phyloP scores from a whole-genome alignment of 2,329 filamentous ascomycete species.

The Venturia pyrina region DNA sequence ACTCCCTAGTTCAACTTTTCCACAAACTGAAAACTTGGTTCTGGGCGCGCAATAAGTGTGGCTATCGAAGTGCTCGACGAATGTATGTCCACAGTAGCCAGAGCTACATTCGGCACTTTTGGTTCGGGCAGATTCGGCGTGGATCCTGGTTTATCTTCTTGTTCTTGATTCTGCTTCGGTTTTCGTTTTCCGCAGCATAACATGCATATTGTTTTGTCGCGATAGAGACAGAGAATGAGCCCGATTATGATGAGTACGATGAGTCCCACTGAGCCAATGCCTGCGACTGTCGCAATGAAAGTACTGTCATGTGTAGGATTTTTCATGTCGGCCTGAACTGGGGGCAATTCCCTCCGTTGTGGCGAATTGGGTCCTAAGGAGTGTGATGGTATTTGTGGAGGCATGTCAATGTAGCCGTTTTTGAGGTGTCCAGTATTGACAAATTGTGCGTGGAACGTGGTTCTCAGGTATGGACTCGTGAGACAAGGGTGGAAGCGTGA shows the following conservation, averaged over 20 bases:
- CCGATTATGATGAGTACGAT: conserved; percentile 7
- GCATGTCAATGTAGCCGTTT: neutral
- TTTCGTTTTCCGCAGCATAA: conserved; percentile 5
- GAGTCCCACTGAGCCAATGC: neutral
- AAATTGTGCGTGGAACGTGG: neutral
- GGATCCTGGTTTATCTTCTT: neutral
- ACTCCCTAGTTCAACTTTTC: conserved; percentile 2
- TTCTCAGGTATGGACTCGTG: neutral
- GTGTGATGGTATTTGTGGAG: neutral
- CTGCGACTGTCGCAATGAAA: conserved; percentile 7
- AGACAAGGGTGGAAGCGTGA: neutral
- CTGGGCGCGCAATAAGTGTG: neutral
- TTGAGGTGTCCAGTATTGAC: neutral
- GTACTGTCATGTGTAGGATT: conserved; percentile 9
- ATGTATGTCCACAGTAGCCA: neutral
- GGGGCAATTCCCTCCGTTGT: neutral
- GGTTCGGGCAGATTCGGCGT: neutral
- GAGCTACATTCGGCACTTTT: neutral
- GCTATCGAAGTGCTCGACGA: neutral
- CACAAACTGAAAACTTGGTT: neutral
- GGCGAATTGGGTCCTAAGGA: neutral
- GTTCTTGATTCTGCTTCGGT: neutral
- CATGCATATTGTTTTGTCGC: conserved; percentile 5
- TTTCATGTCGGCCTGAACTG: neutral
- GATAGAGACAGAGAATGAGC: conserved; percentile 11